Evolutionary conservation across 2,329 filamentous ascomycete species (phyloP).

Genomic region (Fusarium sp.): DNA sequence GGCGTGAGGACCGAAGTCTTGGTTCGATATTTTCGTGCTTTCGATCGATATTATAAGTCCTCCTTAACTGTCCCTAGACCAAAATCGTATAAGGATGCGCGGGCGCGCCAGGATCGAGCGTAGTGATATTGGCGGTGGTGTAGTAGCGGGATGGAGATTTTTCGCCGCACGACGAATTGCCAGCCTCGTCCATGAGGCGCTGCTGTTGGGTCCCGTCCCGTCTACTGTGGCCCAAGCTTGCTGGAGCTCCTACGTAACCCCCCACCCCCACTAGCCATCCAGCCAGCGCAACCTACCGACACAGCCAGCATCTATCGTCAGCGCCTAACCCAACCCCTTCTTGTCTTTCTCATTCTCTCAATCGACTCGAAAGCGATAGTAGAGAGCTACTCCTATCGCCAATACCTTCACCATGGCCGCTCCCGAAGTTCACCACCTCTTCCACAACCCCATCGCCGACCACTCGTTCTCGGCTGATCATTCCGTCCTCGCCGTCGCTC

Average conservation of each 20-base stretch:
- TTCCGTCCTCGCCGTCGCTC: constrained; percentile 85
- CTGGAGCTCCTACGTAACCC: constrained; percentile 42
- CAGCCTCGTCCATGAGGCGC: constrained; percentile 36
- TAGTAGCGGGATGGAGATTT: constrained; percentile 43
- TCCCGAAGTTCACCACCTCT: constrained; percentile 94
- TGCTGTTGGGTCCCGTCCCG: background rate
- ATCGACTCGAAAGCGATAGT: constrained; percentile 70
- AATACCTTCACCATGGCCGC: constrained; percentile 70
- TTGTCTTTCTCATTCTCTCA: constrained; percentile 29
- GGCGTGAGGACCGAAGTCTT: background rate
- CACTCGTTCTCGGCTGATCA: constrained; percentile 97
- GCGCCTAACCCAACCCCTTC: constrained; percentile 25
- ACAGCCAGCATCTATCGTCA: constrained; percentile 37
- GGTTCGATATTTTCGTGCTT: background rate
- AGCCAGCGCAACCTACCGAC: background rate
- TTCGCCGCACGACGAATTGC: constrained; percentile 32
- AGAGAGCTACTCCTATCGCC: constrained; percentile 77
- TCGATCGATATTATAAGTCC: constrained; percentile 1
- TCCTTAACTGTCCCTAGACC: background rate
- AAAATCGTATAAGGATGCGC: constrained; percentile 13
- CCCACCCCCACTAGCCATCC: constrained; percentile 39
- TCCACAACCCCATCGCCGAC: constrained; percentile 94
- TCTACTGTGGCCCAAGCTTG: constrained; percentile 42
- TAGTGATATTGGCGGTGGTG: constrained; percentile 26
- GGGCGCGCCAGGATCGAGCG: constrained; percentile 19